Evolutionary conservation across 1,139 yeast species (phyloP).

Genomic region (Yamadazyma jaroonii): DNA sequence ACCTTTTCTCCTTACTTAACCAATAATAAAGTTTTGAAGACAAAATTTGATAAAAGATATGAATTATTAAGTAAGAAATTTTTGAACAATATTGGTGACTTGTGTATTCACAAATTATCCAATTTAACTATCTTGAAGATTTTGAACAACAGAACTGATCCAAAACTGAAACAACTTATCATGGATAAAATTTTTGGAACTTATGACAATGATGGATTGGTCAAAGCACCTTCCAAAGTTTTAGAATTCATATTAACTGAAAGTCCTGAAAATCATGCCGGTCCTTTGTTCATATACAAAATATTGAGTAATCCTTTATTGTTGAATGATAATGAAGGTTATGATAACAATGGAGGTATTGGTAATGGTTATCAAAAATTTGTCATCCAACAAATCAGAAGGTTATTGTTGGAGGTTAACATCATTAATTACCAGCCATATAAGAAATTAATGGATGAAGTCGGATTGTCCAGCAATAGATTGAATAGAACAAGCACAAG

Average conservation of each 20-base stretch:
- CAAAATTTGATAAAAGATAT: conserved; percentile 34
- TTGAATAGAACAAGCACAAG: conserved; percentile 25
- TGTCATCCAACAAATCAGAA: conserved; percentile 58
- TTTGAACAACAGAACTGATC: conserved; percentile 66
- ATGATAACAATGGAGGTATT: conserved; percentile 15
- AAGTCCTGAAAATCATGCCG: conserved; percentile 57
- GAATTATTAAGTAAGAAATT: conserved; percentile 47
- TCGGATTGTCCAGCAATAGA: conserved; percentile 58
- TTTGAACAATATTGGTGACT: conserved; percentile 56
- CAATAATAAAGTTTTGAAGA: conserved; percentile 40
- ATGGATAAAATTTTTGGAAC: conserved; percentile 65
- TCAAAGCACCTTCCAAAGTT: conserved; percentile 25
- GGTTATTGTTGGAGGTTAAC: conserved; percentile 57
- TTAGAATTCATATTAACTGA: conserved; percentile 50
- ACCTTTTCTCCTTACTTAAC: conserved; percentile 49
- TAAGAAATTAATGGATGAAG: conserved; percentile 88
- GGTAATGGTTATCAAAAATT: conserved; percentile 53
- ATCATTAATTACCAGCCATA: conserved; percentile 65
- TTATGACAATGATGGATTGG: conserved; percentile 21
- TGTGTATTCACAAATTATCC: conserved; percentile 85
- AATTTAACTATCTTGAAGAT: conserved; percentile 80
- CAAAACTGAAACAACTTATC: conserved; percentile 57
- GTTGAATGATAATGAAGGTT: conserved; percentile 27
- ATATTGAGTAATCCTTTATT: conserved; percentile 64
- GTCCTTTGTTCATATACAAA: conserved; percentile 83